These are phyloP conservation scores for Cyclostephanos tholiformis DNA, from an alignment of 108 stramenopile genomes.

Conservation along the genomic window DNA sequence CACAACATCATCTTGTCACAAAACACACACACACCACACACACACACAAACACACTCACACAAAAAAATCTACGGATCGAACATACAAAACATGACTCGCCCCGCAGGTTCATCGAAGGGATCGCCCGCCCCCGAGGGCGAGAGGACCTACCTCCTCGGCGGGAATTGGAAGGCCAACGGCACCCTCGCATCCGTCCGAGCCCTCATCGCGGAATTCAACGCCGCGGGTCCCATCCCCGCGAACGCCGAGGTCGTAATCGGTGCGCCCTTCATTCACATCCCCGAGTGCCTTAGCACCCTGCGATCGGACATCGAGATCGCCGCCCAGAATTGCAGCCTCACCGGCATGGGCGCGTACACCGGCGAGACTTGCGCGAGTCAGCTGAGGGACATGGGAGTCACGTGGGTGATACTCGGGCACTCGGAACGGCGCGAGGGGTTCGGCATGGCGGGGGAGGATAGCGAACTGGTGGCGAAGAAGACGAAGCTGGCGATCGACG, in stretches of 20 bases:
- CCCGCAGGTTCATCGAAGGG: constrained; percentile 57
- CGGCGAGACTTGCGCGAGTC: constrained; percentile 90
- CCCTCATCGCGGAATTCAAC: constrained; percentile 86
- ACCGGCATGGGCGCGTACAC: constrained; percentile 93
- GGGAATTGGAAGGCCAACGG: constrained; percentile 98
- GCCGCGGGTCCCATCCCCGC: constrained; percentile 82
- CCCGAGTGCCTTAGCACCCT: constrained; percentile 59
- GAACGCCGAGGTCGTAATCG: constrained; percentile 85
- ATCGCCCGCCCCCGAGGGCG: constrained; percentile 48
- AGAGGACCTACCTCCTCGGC: constrained; percentile 86
- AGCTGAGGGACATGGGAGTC: constrained; percentile 93
- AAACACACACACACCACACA: too few relatives aligned
- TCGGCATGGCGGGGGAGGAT: constrained; percentile 93
- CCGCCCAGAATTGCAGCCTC: constrained; percentile 82
- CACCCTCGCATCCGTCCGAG: constrained; percentile 67
- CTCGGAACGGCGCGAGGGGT: constrained; percentile 95
- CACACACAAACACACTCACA: too few relatives aligned
- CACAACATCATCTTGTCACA: too few relatives aligned
- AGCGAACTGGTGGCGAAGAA: constrained; percentile 92
- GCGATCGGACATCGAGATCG: constrained; percentile 81
- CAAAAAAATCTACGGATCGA: too few relatives aligned
- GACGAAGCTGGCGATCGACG: constrained; percentile 93
- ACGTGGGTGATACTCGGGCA: constrained; percentile 98
- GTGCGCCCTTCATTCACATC: constrained; percentile 81
- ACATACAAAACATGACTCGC: constrained; percentile 25